Conservation (phyloP, 176 grass and related monocot species). For the Aechmea fasciata region DNA sequence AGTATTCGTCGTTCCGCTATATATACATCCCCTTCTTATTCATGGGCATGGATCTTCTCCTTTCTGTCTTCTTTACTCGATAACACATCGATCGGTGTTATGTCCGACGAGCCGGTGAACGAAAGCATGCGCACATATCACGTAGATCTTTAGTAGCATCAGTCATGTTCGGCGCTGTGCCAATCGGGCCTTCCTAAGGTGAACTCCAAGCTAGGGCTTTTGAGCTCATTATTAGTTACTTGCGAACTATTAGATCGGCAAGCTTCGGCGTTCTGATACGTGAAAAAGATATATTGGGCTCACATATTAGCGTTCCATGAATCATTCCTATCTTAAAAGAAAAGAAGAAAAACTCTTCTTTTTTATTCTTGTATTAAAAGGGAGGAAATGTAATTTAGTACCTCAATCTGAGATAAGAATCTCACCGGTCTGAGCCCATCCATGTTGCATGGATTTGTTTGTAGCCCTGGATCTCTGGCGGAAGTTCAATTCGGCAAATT, state of each 20-base stretch:
- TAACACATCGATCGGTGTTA: neutral
- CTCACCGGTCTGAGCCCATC: conserved; percentile 44
- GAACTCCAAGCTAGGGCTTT: conserved; percentile 84
- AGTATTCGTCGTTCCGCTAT: conserved; percentile 1
- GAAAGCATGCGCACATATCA: neutral
- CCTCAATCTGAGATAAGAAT: conserved; percentile 62
- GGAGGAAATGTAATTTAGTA: conserved; percentile 8
- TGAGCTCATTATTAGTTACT: conserved; percentile 60
- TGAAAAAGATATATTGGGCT: neutral
- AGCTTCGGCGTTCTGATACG: conserved; percentile 47
- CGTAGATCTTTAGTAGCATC: conserved; percentile 10
- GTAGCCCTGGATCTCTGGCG: conserved; percentile 70
- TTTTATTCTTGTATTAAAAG: neutral
- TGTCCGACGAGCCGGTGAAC: neutral
- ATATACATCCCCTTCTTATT: conserved; percentile 26
- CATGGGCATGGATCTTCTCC: neutral
- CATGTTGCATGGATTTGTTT: conserved; percentile 62
- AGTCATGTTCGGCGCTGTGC: conserved; percentile 62
- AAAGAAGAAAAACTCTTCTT: neutral
- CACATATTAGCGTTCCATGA: neutral
- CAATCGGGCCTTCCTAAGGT: conserved; percentile 78
- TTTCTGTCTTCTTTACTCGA: neutral
- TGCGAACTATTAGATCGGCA: conserved; percentile 63
- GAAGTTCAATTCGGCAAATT: neutral
- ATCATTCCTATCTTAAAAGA: neutral